Base-by-base conservation (phyloP, 495 filamentous ascomycete species). In the Chaetomidium leptoderma region DNA sequence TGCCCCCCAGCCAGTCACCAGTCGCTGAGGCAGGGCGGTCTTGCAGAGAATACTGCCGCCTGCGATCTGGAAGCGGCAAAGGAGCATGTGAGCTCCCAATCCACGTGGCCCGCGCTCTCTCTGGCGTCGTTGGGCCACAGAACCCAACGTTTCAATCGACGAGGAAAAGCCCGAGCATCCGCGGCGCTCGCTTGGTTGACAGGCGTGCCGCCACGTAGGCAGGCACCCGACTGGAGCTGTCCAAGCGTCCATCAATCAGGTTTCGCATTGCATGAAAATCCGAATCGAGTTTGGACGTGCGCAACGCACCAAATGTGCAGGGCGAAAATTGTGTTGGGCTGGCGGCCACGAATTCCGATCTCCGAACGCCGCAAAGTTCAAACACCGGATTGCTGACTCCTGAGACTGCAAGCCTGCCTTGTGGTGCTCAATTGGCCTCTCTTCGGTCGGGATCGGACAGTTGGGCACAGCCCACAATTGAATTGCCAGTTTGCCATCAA, bases 121-220 rank as follows among this genome's bases (percentile, higher is more conserved):
- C n/a, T 17, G 10, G 21, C 17, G 30, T 27, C 26, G 26, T 53
- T 43, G 26, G 50, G 50, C 37, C 14, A 17, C 36, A 13, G 17
- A 48, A 48, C 51, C 58, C 52, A 53, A 61, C 16, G 58, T 51
- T 56, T 52, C 46, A 50, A n/a, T 7, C 13, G 10, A 42, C 7
- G 33, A 30, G 19, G 9, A 47, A 47, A 27, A 23, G 46, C 35
- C 45, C 46, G 24, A 50, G 14, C 8, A 50, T 9, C 32, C 37
- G 46, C 19, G 26, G 13, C 33, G 43, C 36, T 50, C 19, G 55
- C 35, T 48, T 43, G 29, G 21, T 40, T 43, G 55, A 10, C 45
- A 14, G 32, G 14, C 35, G 17, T 32, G 36, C 46, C 19, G 56
- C 56, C 56, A 58, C 56, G 56, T 58, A 43, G 37, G 19, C 19